Conservation (phyloP, 345 rosid species). For the Carallia pectinifolia region DNA sequence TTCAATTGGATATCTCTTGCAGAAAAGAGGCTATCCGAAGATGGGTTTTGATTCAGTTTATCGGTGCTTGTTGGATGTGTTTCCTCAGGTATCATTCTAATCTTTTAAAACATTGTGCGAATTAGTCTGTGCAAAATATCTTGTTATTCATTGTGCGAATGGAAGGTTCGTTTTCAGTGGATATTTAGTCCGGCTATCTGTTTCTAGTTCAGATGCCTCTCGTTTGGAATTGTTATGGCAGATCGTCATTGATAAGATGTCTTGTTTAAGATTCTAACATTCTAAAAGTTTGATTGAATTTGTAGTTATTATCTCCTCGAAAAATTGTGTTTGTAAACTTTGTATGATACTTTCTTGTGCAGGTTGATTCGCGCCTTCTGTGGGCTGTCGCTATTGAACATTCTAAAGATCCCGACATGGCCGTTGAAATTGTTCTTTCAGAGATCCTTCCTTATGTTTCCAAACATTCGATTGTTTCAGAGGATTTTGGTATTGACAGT, state of each 20-base stretch:
- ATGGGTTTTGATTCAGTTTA: slow-evolving; percentile 68
- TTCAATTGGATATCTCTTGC: neutral
- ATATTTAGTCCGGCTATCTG: too few relatives aligned
- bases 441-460: slow-evolving; percentile 66
- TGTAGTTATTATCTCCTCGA: neutral
- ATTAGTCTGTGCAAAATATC: too few relatives aligned
- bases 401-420: slow-evolving; percentile 59
- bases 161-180: too few relatives aligned
- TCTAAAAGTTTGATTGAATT: too few relatives aligned
- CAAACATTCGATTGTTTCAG: slow-evolving; percentile 13
- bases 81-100: slow-evolving; percentile 59
- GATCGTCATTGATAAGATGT: too few relatives aligned
- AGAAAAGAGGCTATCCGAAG: slow-evolving; percentile 17
- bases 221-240: too few relatives aligned
- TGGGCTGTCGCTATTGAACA: slow-evolving; percentile 93
- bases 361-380: slow-evolving; percentile 76
- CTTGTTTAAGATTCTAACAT: too few relatives aligned
- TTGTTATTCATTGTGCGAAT: too few relatives aligned
- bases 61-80: slow-evolving; percentile 52
- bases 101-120: neutral
- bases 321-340: neutral
- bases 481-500: slow-evolving; percentile 14
- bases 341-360: slow-evolving; percentile 3
- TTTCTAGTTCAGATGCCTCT: too few relatives aligned
- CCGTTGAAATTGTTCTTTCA: slow-evolving; percentile 65